Evolutionary conservation across 192 early-diverging fungal species (phyloP), one percentile per base, ranked within the genome.

Genomic region (Backusella sp.): DNA sequence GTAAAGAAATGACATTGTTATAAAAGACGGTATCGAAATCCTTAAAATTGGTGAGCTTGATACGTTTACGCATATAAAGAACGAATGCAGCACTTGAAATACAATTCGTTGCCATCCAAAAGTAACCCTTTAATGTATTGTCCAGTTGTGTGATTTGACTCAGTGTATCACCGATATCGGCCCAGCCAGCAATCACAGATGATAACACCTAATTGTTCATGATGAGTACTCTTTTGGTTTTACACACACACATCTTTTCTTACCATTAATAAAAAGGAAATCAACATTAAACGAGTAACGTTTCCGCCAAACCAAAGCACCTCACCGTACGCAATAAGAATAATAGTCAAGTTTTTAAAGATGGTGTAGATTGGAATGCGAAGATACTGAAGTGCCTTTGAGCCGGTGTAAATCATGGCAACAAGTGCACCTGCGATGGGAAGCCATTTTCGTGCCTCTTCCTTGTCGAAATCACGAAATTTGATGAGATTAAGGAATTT

Each of bases 311-410:
- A 93, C 83, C 93, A 92, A 56, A 89, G 84, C 17, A 91, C 91
- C 81, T 99, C 97, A 49, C 91, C 93, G 76, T 95, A 97, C 5
- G 97, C 97, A 77, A 97, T 96, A 21, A 96, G 82, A 79, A 99
- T 97, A 79, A 99, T 99, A 41, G 97, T 99, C 77, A 98, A 80
- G 87, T 99, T 99, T 86, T 99, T 99, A 88, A 98, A 99, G 72
- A 99, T 92, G 23, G 97, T 99, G 78, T 97, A 98, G 36, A 99
- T 84, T 12, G 97, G 94, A 73, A 99, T 95, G 70, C 92, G 88
- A 46, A 99, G 88, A 82, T 90, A 97, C 80, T 97, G 94, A 2
- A 99, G 81, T 39, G 95, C 92, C 83, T 97, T 97, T 68, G 94
- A 94, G 65, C 96, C 97, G 14, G 96, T 97, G 84, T 98, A 98